These are phyloP conservation scores for Aspergillus egyptiacus DNA, from an alignment of 495 filamentous ascomycete genomes.

Conservation along the genomic window DNA sequence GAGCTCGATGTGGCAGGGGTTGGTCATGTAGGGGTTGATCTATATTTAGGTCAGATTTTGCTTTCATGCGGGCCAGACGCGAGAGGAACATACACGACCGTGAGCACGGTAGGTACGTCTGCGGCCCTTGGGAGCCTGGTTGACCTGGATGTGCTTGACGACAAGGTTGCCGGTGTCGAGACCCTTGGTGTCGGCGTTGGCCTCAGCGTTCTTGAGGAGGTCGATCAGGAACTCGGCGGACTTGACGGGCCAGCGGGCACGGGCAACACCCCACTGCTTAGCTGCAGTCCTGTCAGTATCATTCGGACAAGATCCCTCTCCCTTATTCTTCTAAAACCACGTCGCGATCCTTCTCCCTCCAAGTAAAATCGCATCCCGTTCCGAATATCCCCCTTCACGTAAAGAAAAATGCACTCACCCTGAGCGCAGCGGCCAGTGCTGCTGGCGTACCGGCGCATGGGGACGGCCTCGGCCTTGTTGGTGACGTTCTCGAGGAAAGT, in stretches of 20 bases:
- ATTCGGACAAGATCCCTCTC: not conserved
- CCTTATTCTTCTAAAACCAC: not conserved
- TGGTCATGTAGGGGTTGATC: constrained; percentile 99
- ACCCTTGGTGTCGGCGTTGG: constrained; percentile 98
- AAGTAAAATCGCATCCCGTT: not conserved
- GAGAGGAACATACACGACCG: constrained; percentile 77
- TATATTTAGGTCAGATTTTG: constrained; percentile 27
- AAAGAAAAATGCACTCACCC: constrained; percentile 60
- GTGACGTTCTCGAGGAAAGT: constrained; percentile 95
- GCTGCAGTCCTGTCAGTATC: constrained; percentile 51
- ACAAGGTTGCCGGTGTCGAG: constrained; percentile 94
- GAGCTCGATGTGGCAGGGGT: constrained; percentile 99
- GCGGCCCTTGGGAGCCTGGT: constrained; percentile 98
- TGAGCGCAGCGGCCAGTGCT: constrained; percentile 89
- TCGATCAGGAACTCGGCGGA: constrained; percentile 95
- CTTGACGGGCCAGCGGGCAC: constrained; percentile 98
- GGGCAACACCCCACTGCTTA: constrained; percentile 95
- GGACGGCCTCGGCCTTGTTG: constrained; percentile 91
- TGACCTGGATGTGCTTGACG: constrained; percentile 99
- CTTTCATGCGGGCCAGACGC: not conserved
- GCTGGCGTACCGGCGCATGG: constrained; percentile 92
- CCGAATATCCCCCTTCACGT: not conserved
- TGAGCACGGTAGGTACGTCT: constrained; percentile 98
- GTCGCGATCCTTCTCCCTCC: not conserved
- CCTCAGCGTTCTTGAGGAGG: constrained; percentile 97